Conservation (phyloP, 495 filamentous ascomycete genomes). For the Glarea lozoyensis region DNA sequence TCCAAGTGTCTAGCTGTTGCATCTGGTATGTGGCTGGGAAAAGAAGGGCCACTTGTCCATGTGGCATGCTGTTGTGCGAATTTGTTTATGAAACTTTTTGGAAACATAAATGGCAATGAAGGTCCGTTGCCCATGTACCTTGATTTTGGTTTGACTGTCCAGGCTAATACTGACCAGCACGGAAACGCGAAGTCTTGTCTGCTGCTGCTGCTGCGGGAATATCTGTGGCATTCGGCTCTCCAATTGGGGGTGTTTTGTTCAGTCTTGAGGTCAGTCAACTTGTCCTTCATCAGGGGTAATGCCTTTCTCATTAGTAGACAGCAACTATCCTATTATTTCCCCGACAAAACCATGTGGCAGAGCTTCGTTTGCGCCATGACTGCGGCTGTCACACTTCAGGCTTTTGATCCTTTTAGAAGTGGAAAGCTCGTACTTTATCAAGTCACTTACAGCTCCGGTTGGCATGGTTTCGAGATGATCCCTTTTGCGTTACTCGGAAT, state of each 20-base stretch:
- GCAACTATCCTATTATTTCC: slow-evolving; percentile 97
- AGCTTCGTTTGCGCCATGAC: slow-evolving; percentile 99
- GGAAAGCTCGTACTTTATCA: slow-evolving; percentile 96
- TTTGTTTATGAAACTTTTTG: slow-evolving; percentile 85
- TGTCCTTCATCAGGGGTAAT: not conserved
- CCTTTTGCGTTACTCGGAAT: slow-evolving; percentile 85
- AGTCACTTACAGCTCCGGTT: slow-evolving; percentile 83
- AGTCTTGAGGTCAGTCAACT: slow-evolving; percentile 62
- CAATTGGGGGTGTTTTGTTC: slow-evolving; percentile 89
- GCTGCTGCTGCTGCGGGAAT: slow-evolving; percentile 92
- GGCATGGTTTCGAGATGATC: slow-evolving; percentile 92
- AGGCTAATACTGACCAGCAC: slow-evolving; percentile 41
- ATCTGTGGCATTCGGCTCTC: slow-evolving; percentile 94
- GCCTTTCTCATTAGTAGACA: slow-evolving; percentile 1
- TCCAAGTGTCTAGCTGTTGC: slow-evolving; percentile 80
- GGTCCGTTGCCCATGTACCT: slow-evolving; percentile 36
- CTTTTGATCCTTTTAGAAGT: slow-evolving; percentile 88
- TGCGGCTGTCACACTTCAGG: slow-evolving; percentile 85
- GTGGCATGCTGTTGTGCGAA: slow-evolving; percentile 98
- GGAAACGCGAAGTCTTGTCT: slow-evolving; percentile 92
- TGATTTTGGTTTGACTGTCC: slow-evolving; percentile 5
- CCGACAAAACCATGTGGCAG: slow-evolving; percentile 99
- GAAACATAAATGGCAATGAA: slow-evolving; percentile 80
- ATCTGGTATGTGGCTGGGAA: slow-evolving; percentile 96
- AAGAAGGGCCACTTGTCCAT: slow-evolving; percentile 94